phyloP scores from a whole-genome alignment of 2,329 filamentous ascomycete genomes.

The Laburnicola sp. region DNA sequence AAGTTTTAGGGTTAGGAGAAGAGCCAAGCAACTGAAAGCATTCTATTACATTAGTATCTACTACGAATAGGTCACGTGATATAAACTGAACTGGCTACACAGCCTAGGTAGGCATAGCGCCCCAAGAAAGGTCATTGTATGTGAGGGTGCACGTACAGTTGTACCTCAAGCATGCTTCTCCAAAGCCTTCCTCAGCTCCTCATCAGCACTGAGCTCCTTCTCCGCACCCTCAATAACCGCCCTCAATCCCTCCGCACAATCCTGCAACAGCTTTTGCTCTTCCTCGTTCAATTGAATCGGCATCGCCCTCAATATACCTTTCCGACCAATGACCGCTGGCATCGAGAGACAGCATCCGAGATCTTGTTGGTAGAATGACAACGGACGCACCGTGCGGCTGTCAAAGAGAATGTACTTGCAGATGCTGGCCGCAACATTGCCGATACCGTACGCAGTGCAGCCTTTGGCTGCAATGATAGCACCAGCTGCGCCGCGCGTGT shows the following conservation, averaged over 20 bases:
- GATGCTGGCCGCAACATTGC: slow-evolving; percentile 52
- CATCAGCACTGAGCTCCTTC: no score
- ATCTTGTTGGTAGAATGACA: slow-evolving; percentile 55
- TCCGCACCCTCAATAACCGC: no score
- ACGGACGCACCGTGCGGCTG: slow-evolving; percentile 50
- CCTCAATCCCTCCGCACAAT: slow-evolving; percentile 41
- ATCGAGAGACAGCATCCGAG: slow-evolving; percentile 55
- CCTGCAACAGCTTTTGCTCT: slow-evolving; percentile 38
- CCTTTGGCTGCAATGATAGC: slow-evolving; percentile 56
- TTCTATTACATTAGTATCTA: no score
- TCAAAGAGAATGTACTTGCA: slow-evolving; percentile 57
- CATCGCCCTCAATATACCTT: slow-evolving; percentile 51
- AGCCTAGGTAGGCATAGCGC: no score
- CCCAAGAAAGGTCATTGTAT: no score
- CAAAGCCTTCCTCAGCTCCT: no score
- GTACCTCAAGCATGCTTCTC: no score
- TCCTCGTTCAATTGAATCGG: slow-evolving; percentile 37
- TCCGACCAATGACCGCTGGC: slow-evolving; percentile 54
- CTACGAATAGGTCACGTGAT: no score
- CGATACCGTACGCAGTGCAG: slow-evolving; percentile 56
- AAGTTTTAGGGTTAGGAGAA: no score
- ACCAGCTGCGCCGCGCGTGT: slow-evolving; percentile 53
- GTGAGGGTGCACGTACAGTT: no score
- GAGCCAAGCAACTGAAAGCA: no score
- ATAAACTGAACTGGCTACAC: no score